These are phyloP conservation scores for Diphasiastrum complanatum DNA, from an alignment of 83 land plant genomes.

Conservation along the genomic window DNA sequence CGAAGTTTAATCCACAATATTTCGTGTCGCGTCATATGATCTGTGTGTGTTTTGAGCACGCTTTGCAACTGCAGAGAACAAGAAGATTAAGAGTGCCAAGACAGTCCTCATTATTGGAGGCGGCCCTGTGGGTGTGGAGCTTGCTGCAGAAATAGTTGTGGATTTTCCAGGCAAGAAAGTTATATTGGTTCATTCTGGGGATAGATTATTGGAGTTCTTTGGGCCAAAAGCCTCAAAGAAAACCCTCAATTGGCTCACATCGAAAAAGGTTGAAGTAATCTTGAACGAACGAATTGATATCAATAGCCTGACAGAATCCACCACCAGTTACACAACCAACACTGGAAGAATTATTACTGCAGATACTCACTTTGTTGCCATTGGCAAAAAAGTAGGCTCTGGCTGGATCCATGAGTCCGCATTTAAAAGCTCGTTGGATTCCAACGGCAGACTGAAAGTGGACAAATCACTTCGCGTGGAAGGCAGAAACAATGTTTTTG, in stretches of 20 bases:
- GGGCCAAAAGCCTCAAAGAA: conserved; percentile 65
- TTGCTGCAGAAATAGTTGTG: conserved; percentile 74
- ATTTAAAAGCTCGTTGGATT: conserved; percentile 34
- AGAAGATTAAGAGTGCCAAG: conserved; percentile 48
- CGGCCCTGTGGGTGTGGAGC: conserved; percentile 85
- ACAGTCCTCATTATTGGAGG: conserved; percentile 78
- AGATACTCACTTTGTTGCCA: conserved; percentile 67
- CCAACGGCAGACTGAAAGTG: conserved; percentile 52
- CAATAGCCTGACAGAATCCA: conserved; percentile 23
- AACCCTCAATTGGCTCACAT: conserved; percentile 56
- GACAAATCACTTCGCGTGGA: conserved; percentile 58
- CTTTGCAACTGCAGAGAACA: conserved; percentile 33
- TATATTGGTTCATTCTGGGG: conserved; percentile 55
- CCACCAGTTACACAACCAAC: conserved; percentile 34
- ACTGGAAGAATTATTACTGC: conserved; percentile 47
- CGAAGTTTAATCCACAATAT: too few relatives aligned
- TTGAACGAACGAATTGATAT: conserved; percentile 46
- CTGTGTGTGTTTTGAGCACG: not conserved
- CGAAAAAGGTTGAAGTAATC: conserved; percentile 63
- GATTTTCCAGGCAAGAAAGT: conserved; percentile 85
- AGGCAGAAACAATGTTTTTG: conserved; percentile 61
- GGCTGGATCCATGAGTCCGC: conserved; percentile 62
- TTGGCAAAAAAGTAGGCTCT: conserved; percentile 49
- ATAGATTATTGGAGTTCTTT: conserved; percentile 63
- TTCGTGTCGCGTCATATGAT: not conserved